phyloP scores from a whole-genome alignment of 495 filamentous ascomycete genomes.

The Stereocaulon alpinum region DNA sequence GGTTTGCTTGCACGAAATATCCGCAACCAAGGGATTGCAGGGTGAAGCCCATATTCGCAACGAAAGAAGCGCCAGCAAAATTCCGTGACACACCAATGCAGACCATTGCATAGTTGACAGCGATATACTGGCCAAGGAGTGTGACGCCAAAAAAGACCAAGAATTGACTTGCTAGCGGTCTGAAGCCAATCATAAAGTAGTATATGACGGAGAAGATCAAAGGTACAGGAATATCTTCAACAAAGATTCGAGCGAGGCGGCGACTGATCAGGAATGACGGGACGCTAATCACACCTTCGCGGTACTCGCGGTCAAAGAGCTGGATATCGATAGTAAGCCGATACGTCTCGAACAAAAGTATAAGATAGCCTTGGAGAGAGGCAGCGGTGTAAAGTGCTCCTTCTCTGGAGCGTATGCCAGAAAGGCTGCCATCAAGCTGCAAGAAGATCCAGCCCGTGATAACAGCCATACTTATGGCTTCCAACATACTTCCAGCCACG shows the following conservation, averaged over 20 bases:
- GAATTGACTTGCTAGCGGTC: conserved; percentile 46
- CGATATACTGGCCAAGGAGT: conserved; percentile 55
- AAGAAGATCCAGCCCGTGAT: conserved; percentile 64
- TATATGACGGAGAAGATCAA: conserved; percentile 56
- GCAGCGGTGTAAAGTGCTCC: conserved; percentile 58
- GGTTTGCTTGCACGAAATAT: conserved; percentile 59
- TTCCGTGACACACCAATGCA: conserved; percentile 50
- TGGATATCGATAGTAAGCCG: conserved; percentile 59
- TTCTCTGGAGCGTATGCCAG: conserved; percentile 56
- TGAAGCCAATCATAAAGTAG: conserved; percentile 70
- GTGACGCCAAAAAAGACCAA: conserved; percentile 57
- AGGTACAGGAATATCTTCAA: conserved; percentile 61
- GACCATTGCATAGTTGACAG: conserved; percentile 49
- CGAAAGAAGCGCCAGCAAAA: conserved; percentile 51
- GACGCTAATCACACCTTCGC: conserved; percentile 59
- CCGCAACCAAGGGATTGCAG: conserved; percentile 59
- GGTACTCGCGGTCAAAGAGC: conserved; percentile 61
- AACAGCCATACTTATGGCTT: conserved; percentile 55
- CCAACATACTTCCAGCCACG: conserved; percentile 51
- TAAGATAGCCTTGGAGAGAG: conserved; percentile 61
- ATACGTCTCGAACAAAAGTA: conserved; percentile 63
- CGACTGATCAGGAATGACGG: conserved; percentile 55
- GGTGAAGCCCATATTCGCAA: conserved; percentile 60
- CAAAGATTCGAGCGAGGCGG: conserved; percentile 49
- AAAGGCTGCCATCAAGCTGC: conserved; percentile 44